These are phyloP conservation scores for Vanderwaltozyma yarrowii DNA, from an alignment of 805 yeast species.

Conservation along the genomic window DNA sequence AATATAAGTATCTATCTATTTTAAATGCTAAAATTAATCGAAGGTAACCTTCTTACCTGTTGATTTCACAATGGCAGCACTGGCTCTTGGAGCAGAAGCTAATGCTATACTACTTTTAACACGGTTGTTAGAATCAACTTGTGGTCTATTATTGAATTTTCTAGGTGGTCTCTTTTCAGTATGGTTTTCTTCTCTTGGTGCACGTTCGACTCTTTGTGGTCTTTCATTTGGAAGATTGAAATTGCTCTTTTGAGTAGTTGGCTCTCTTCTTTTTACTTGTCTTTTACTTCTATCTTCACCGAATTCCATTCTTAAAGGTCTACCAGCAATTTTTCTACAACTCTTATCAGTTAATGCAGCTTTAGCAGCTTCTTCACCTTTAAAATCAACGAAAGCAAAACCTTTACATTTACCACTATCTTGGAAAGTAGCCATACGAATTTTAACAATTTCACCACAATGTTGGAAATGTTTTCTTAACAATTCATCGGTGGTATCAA, in stretches of 20 bases:
- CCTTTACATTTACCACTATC: conserved; percentile 96
- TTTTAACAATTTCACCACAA: conserved; percentile 75
- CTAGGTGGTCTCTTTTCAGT: conserved; percentile 21
- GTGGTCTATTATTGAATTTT: conserved; percentile 10
- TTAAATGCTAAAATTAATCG: conserved; percentile 29
- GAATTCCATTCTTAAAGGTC: conserved; percentile 76
- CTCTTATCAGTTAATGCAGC: conserved; percentile 65
- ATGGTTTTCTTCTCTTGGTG: conserved; percentile 5
- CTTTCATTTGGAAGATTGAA: conserved; percentile 14
- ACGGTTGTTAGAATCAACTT: conserved; percentile 37
- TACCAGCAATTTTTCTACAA: conserved; percentile 55
- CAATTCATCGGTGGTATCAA: conserved; percentile 77
- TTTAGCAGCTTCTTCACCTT: conserved; percentile 70
- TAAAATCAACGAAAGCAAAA: conserved; percentile 85
- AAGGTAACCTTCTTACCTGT: conserved; percentile 80
- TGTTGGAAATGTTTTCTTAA: conserved; percentile 77
- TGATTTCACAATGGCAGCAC: conserved; percentile 80
- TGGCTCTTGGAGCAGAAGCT: conserved; percentile 80
- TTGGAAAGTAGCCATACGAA: conserved; percentile 97
- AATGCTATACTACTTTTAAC: conserved; percentile 74
- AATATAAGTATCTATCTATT: not conserved
- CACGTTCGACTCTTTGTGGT: conserved; percentile 4
- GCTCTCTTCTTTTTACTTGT: conserved; percentile 35
- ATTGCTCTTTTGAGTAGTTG: conserved; percentile 20
- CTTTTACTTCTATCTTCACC: conserved; percentile 92